Percentiles rank a stretch among this genome's conserved stretches.
phyloP scores from a whole-genome alignment of 345 rosid genomes.

The Eucalyptus caleyi region DNA sequence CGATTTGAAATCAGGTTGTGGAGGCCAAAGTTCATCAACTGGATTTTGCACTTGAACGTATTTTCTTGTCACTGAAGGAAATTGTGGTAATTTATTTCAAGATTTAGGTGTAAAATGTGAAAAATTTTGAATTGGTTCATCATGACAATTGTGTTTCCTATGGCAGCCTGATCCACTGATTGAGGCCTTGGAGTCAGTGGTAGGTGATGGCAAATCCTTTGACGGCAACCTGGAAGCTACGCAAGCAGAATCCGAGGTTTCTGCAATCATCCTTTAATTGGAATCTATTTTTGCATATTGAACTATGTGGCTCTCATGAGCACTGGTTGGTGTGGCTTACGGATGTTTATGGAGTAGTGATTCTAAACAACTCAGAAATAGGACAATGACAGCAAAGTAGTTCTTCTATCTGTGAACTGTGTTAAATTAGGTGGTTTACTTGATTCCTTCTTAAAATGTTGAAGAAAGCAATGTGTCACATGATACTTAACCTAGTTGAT shows the following conservation, averaged over 20 bases:
- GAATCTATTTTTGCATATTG: neutral
- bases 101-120: neutral
- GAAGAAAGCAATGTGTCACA: neutral
- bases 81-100: slow-evolving; percentile 31
- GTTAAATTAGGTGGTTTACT: neutral
- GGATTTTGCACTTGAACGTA: slow-evolving; percentile 74
- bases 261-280: neutral
- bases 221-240: slow-evolving; percentile 59
- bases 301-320: neutral
- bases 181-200: slow-evolving; percentile 72
- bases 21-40: slow-evolving; percentile 94
- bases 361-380: neutral
- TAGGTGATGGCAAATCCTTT: slow-evolving; percentile 46
- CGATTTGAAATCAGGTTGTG: slow-evolving; percentile 42
- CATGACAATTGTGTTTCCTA: neutral
- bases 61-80: slow-evolving; percentile 82
- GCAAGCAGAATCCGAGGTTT: slow-evolving; percentile 66
- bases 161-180: slow-evolving; percentile 79
- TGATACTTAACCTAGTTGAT: neutral
- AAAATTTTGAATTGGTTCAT: neutral
- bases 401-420: neutral
- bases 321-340: neutral
- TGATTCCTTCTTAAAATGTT: neutral
- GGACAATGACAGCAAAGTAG: neutral
- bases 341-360: neutral